A percentile compares a stretch with the other conserved stretches of the same genome.
Conservation (phyloP, 352 stramenopile genomes). For the Globisporangium alternatum region DNA sequence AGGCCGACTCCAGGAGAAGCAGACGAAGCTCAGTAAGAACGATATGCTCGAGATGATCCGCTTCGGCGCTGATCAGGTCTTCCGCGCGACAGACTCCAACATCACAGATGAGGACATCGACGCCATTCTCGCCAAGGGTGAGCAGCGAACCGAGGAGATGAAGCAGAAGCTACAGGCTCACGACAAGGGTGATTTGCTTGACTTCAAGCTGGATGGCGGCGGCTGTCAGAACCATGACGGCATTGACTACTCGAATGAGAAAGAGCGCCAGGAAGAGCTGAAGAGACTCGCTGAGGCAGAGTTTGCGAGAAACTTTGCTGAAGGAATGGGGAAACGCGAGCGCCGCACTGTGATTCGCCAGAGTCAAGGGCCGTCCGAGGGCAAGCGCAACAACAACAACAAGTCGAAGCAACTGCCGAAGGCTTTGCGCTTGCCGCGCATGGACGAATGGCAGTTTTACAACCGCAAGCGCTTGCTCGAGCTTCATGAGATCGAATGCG, state of each 20-base stretch:
- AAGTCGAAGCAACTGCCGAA: constrained; percentile 84
- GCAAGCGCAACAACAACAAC: constrained; percentile 38
- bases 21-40: constrained; percentile 93
- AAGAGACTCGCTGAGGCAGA: constrained; percentile 83
- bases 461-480: constrained; percentile 76
- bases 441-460: constrained; percentile 90
- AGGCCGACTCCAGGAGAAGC: constrained; percentile 82
- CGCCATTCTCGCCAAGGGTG: constrained; percentile 92
- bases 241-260: constrained; percentile 95
- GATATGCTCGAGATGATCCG: constrained; percentile 97
- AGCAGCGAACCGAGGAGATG: constrained; percentile 86
- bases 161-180: constrained; percentile 84
- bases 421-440: constrained; percentile 69
- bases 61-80: constrained; percentile 98
- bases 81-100: constrained; percentile 93
- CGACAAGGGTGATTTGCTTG: constrained; percentile 84
- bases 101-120: constrained; percentile 99
- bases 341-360: constrained; percentile 75
- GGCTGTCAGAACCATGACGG: constrained; percentile 95
- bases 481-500: constrained; percentile 80
- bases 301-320: constrained; percentile 70
- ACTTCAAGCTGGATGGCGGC: constrained; percentile 93
- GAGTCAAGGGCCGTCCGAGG: constrained; percentile 39
- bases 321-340: constrained; percentile 84
- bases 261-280: constrained; percentile 81